Conservation (phyloP, 768 basidiomycete genomes). For the Bullera alba region DNA sequence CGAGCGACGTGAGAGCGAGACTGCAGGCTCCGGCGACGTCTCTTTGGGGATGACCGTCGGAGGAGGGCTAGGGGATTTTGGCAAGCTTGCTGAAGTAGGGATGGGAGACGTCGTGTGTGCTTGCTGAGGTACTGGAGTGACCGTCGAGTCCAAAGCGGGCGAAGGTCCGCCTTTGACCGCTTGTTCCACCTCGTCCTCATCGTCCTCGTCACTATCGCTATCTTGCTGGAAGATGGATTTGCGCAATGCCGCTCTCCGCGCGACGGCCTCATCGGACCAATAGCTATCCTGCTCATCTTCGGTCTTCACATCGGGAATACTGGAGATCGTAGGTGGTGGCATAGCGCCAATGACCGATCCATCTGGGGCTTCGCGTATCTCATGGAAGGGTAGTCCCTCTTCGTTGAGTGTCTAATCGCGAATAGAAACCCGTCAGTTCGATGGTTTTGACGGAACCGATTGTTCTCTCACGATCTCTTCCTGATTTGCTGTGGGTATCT, state of each 20-base stretch:
- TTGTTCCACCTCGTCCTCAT: conserved; percentile 11
- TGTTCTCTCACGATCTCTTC: no score
- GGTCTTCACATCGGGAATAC: background rate
- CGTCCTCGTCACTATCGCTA: conserved; percentile 12
- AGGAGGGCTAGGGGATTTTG: background rate
- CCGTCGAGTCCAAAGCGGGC: background rate
- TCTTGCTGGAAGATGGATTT: conserved; percentile 20
- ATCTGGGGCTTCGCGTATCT: conserved; percentile 27
- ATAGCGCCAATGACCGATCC: conserved; percentile 20
- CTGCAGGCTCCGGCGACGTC: conserved; percentile 6
- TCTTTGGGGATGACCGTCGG: background rate
- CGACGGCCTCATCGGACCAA: conserved; percentile 21
- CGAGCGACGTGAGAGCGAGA: background rate
- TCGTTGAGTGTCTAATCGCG: conserved; percentile 21
- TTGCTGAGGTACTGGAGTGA: background rate
- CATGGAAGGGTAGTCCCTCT: conserved; percentile 36
- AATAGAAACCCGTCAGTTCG: no score
- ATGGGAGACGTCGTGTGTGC: background rate
- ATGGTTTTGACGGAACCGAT: no score
- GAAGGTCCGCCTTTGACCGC: background rate
- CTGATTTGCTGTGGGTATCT: no score
- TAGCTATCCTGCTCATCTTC: conserved; percentile 16
- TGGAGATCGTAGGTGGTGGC: conserved; percentile 4
- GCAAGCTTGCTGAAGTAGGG: background rate
- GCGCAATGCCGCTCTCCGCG: conserved; percentile 13